phyloP scores from a whole-genome alignment of 108 stramenopile species.

The Fistulifera pelliculosa region DNA sequence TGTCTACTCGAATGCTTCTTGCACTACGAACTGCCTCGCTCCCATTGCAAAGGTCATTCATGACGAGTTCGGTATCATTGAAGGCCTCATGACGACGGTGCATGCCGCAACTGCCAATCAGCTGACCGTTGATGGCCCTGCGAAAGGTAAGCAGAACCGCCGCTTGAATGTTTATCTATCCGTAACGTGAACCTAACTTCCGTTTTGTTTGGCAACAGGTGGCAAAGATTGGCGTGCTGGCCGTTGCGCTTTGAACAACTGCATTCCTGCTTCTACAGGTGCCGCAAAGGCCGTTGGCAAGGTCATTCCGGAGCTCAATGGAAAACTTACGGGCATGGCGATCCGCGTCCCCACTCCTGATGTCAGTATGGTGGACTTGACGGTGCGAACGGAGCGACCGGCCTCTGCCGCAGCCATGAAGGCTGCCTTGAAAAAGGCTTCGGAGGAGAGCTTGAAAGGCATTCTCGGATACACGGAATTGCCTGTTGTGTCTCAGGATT shows the following conservation, averaged over 20 bases:
- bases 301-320: conserved; percentile 77
- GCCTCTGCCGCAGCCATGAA: conserved; percentile 81
- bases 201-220: too few species aligned
- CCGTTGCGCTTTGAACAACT: conserved; percentile 74
- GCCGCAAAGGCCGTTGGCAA: conserved; percentile 92
- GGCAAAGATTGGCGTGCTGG: conserved; percentile 87
- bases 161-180: too few species aligned
- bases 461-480: conserved; percentile 94
- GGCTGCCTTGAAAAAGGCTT: conserved; percentile 87
- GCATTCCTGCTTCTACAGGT: conserved; percentile 92
- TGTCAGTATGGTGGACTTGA: conserved; percentile 96
- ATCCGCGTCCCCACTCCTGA: conserved; percentile 92
- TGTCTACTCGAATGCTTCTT: conserved; percentile 97
- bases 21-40: conserved; percentile 99
- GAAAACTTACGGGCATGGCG: conserved; percentile 87
- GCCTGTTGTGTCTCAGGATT: conserved; percentile 89
- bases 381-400: conserved; percentile 82
- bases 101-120: conserved; percentile 97
- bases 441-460: conserved; percentile 88
- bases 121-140: conserved; percentile 93
- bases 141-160: too few species aligned
- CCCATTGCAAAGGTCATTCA: conserved; percentile 97
- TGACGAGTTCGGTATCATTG: conserved; percentile 91
- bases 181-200: too few species aligned
- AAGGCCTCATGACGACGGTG: conserved; percentile 99